A percentile compares a stretch with the other conserved stretches of the same genome.
Evolutionary conservation across 495 filamentous ascomycete species (phyloP).

Genomic region (Bacidia gigantensis): DNA sequence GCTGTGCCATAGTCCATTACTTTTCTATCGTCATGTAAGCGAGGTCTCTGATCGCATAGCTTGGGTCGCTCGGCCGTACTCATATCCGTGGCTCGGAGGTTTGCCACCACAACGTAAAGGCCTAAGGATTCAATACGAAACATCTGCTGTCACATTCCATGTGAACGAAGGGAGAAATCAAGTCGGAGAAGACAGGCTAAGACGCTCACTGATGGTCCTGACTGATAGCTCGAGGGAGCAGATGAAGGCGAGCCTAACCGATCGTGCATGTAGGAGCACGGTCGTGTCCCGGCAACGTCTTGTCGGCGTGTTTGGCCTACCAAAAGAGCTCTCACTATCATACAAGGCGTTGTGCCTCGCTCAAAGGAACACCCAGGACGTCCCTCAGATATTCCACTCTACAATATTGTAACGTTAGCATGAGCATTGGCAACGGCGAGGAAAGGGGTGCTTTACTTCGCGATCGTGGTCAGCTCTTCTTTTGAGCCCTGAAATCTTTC

Average conservation of each 20-base stretch:
- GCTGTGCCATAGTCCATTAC: too few relatives aligned
- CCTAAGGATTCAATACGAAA: too few relatives aligned
- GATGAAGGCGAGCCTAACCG: neutral
- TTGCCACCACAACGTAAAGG: too few relatives aligned
- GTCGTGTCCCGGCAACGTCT: too few relatives aligned
- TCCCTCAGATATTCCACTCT: conserved; percentile 42
- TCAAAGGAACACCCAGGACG: conserved; percentile 34
- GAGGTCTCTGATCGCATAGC: too few relatives aligned
- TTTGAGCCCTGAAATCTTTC: conserved; percentile 57
- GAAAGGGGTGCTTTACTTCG: conserved; percentile 35
- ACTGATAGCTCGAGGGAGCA: neutral
- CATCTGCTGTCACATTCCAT: too few relatives aligned
- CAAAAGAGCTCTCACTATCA: neutral
- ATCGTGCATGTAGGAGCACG: too few relatives aligned
- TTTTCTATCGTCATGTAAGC: too few relatives aligned
- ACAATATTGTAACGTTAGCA: neutral
- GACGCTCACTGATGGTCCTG: neutral
- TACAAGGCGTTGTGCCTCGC: conserved; percentile 28
- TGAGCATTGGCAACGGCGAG: neutral
- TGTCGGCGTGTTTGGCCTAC: neutral
- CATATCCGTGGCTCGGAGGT: too few relatives aligned
- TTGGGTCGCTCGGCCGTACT: too few relatives aligned
- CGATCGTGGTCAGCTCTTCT: conserved; percentile 46
- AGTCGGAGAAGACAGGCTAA: too few relatives aligned
- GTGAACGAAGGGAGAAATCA: too few relatives aligned